Conservation (phyloP, 2,329 filamentous ascomycete species). For the Xylaria arbuscula region DNA sequence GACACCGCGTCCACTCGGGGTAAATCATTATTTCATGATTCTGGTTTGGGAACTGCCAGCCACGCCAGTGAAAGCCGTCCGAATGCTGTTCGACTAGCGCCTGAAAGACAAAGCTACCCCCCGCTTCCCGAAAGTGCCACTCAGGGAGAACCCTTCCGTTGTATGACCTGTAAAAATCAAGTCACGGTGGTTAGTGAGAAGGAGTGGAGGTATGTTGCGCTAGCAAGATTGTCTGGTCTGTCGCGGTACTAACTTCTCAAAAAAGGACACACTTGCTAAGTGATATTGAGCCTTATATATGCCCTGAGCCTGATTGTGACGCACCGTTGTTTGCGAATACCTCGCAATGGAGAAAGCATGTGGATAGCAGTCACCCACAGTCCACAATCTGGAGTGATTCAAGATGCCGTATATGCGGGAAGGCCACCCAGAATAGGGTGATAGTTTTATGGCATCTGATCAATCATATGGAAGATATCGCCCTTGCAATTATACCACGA, state of each 20-base stretch:
- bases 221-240: background rate
- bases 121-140: background rate
- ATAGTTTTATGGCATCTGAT: background rate
- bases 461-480: background rate
- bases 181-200: background rate
- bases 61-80: background rate
- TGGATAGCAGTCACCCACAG: background rate
- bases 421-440: background rate
- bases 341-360: background rate
- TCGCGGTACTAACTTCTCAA: background rate
- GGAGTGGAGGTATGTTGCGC: background rate
- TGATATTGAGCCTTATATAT: constrained; percentile 4
- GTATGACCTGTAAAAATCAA: background rate
- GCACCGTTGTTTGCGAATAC: background rate
- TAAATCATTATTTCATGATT: background rate
- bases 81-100: background rate
- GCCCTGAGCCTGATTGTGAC: background rate
- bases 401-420: background rate
- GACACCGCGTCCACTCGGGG: background rate
- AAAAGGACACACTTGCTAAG: background rate
- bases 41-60: background rate
- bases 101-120: background rate
- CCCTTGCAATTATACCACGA: background rate
- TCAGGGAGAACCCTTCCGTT: background rate
- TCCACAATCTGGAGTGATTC: constrained; percentile 1